These are phyloP conservation scores for Dinochytrium kinnereticum DNA, from an alignment of 371 early-diverging fungal genomes.

Conservation along the genomic window DNA sequence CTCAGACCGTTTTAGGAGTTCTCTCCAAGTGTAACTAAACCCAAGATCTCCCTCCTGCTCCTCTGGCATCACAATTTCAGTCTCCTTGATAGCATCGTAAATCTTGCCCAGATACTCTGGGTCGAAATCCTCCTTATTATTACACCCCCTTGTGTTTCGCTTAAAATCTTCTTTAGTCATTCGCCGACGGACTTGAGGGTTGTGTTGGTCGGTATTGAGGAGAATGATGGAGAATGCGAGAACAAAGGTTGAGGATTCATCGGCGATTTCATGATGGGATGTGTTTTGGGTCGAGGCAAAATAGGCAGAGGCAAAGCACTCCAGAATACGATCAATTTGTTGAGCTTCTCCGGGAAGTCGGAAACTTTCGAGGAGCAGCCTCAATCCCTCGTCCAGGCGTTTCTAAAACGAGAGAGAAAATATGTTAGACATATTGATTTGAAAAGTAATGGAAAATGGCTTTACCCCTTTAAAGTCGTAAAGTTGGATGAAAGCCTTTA, in stretches of 20 bases:
- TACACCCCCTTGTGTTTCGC: constrained; percentile 57
- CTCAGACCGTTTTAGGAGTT: constrained; percentile 65
- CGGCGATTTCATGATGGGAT: constrained; percentile 40
- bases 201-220: constrained; percentile 75
- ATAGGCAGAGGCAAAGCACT: constrained; percentile 60
- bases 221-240: constrained; percentile 69
- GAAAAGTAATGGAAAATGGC: too few relatives aligned
- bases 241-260: constrained; percentile 50
- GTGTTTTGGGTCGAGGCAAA: constrained; percentile 34
- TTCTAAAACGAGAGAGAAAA: too few relatives aligned
- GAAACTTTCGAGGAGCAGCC: constrained; percentile 64
- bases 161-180: constrained; percentile 66
- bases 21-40: constrained; percentile 94
- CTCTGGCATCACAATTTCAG: constrained; percentile 64
- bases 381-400: constrained; percentile 62
- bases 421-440: too few relatives aligned
- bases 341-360: constrained; percentile 72
- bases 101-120: constrained; percentile 53
- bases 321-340: constrained; percentile 67
- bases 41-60: constrained; percentile 84
- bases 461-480: constrained; percentile 50
- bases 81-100: constrained; percentile 55
- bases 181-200: constrained; percentile 57
- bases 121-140: constrained; percentile 54
- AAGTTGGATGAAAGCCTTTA: constrained; percentile 44